Base-by-base conservation (phyloP, 129 eudicot genomes). In the Logfia minima region DNA sequence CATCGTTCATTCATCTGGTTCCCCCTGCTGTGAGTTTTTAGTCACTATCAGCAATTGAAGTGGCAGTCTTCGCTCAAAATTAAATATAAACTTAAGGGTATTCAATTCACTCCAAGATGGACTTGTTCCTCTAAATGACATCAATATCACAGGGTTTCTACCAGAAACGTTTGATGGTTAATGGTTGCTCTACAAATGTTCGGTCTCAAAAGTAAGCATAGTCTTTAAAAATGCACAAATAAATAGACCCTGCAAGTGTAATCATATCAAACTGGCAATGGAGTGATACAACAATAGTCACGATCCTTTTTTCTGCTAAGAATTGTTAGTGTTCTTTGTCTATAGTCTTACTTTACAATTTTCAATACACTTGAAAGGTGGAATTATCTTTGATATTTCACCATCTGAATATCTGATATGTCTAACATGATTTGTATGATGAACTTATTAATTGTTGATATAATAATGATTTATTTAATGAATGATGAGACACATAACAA, bases 151-250 rank as follows among this genome's bases (percentile, higher is more conserved):
- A 74, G 16, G 68, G 68, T 24, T 75, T 75, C 2, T 65, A 45
- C 34, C 72, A 76, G 22, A 48, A 45, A 51, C 66, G 34, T 8
- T 5, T 51, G 65, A 64, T 19, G 23, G 23, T 6, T 62, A 10
- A 62, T 63, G 79, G 53, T 56, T n/a, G 45, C 18, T 76, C 52
- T 18, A 51, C 56, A 51, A 17, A 28, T 45, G 79, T 75, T 64
- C 1, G 4, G 35, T 45, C 13, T 62, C 35, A 76, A 37, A 76
- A 13, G 34, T 51, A 66, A 51, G 60, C 66, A 76, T 22, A 26
- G 5, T 51, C 31, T 16, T 13, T 19, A 7, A 76, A 48, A 62
- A n/a, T 1, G 8, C 6, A 48, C 24, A 64, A 8, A 16, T 8
- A 66, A 76, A 8, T 39, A 39, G 8, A 39, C 8, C 10, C 2